Base-by-base conservation (phyloP, 139 green algal genomes). In the Edaphochlamys debaryana region DNA sequence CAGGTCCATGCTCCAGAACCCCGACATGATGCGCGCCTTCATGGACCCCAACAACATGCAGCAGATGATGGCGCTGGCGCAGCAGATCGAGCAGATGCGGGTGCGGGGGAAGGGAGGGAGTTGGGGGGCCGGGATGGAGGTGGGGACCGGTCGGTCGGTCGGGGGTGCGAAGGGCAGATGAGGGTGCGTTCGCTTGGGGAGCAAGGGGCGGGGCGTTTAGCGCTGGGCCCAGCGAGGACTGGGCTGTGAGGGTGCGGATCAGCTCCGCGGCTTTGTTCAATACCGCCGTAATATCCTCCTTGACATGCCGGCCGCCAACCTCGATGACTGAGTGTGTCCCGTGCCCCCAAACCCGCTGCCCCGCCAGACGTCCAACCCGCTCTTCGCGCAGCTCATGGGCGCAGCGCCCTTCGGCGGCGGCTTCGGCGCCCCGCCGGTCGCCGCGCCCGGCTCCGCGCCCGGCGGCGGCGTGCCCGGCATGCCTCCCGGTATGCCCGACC, bases 11-110 rank as follows among this genome's bases (percentile, higher is more conserved):
- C 80, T 92, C 82, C 64, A 38, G 42, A 95, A 97, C 85, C 96
- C 96, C 5, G 91, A 98, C 80, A 64, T 91, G 60, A 42, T 98
- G 89, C 90, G 89, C 20, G 81, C 79, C 42, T 94, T 98, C 89
- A 84, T 95, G 37, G 86, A 95, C 84, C 95, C 96, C 3, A 54
- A 90, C 30, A 93, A 92, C 74, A 86, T 98, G 81, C 89, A 89
- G 40, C 91, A 93, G 40, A 95, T 95, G 78, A 83, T 92, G 85
- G 88, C 93, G 58, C 37, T 87, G 54, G 69, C 71, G 88, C 72
- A 87, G 75, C 87, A 92, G 80, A 89, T 93, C 80, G 63, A 82
- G 66, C 60, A 83, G 68, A 64, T 86, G 77, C 15, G 52, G 52
- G 58, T 62, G 48, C 73, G 63, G 32, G 17, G 92, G 87, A 52